phyloP scores from a whole-genome alignment of 2,329 filamentous ascomycete genomes.

The Pseudopyricularia cyperi region DNA sequence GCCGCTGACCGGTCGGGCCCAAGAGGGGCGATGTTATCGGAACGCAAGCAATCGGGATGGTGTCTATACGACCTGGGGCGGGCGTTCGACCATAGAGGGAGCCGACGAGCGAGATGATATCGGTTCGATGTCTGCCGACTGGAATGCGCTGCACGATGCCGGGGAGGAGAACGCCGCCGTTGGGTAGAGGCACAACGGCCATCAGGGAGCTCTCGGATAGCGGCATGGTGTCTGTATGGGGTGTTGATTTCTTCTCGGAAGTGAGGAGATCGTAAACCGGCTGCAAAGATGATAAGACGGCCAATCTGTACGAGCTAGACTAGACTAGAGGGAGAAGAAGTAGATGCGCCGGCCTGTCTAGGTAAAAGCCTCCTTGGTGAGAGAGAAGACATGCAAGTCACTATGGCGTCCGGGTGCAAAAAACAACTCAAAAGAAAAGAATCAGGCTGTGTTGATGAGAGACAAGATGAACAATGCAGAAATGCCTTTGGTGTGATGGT shows the following conservation, averaged over 20 bases:
- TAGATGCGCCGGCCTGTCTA: not conserved
- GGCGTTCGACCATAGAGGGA: slow-evolving; percentile 69
- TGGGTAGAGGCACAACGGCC: slow-evolving; percentile 65
- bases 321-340: not conserved
- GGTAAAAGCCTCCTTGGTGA: not conserved
- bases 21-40: slow-evolving; percentile 68
- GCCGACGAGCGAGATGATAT: slow-evolving; percentile 78
- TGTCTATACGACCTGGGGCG: slow-evolving; percentile 38
- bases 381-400: not conserved
- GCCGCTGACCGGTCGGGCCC: slow-evolving; percentile 58
- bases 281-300: not conserved
- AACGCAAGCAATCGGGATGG: slow-evolving; percentile 74
- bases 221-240: not conserved
- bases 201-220: slow-evolving; percentile 1
- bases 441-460: no score
- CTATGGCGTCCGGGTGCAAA: no score
- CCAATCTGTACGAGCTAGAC: not conserved
- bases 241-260: not conserved
- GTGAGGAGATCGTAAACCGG: not conserved
- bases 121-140: slow-evolving; percentile 65
- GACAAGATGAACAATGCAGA: no score
- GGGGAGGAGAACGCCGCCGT: slow-evolving; percentile 71
- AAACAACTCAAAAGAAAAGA: no score
- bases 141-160: slow-evolving; percentile 76
- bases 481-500: not conserved